Evolutionary conservation across 1,284 basidiomycete genomes (phyloP).

Genomic region (Sphagnurus paluster): DNA sequence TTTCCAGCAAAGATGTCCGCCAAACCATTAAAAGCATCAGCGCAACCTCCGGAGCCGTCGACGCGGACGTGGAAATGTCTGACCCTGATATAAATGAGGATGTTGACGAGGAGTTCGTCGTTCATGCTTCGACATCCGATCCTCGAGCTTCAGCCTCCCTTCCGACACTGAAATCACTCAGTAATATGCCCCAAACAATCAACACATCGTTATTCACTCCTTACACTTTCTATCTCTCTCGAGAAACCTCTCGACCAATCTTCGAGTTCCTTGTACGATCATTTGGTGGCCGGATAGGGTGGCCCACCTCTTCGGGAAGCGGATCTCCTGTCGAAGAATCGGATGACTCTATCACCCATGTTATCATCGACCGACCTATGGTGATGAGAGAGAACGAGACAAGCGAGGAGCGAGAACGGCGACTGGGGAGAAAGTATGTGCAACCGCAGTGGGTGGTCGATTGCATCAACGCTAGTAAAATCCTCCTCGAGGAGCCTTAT

Average conservation of each 20-base stretch:
- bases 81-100: slow-evolving; percentile 36
- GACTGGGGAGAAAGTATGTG: slow-evolving; percentile 80
- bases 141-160: slow-evolving; percentile 55
- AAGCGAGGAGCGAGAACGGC: slow-evolving; percentile 60
- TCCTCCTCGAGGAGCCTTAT: slow-evolving; percentile 87
- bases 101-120: slow-evolving; percentile 71
- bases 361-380: slow-evolving; percentile 90
- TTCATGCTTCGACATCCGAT: slow-evolving; percentile 63
- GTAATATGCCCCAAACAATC: slow-evolving; percentile 53
- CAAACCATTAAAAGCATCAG: slow-evolving; percentile 71
- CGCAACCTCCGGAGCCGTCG: slow-evolving; percentile 32
- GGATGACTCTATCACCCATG: slow-evolving; percentile 89
- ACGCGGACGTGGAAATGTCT: slow-evolving; percentile 41
- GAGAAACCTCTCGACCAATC: slow-evolving; percentile 89
- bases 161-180: slow-evolving; percentile 79
- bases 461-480: slow-evolving; percentile 86
- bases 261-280: slow-evolving; percentile 96
- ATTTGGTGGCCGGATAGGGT: slow-evolving; percentile 89
- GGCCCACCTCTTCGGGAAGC: slow-evolving; percentile 83
- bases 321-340: slow-evolving; percentile 78
- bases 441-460: slow-evolving; percentile 99
- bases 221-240: slow-evolving; percentile 93
- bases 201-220: slow-evolving; percentile 75
- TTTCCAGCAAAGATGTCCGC: slow-evolving; percentile 70
- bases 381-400: slow-evolving; percentile 52